Base-by-base conservation (phyloP, 2,329 filamentous ascomycete species). In the Xylariaceae sp. region DNA sequence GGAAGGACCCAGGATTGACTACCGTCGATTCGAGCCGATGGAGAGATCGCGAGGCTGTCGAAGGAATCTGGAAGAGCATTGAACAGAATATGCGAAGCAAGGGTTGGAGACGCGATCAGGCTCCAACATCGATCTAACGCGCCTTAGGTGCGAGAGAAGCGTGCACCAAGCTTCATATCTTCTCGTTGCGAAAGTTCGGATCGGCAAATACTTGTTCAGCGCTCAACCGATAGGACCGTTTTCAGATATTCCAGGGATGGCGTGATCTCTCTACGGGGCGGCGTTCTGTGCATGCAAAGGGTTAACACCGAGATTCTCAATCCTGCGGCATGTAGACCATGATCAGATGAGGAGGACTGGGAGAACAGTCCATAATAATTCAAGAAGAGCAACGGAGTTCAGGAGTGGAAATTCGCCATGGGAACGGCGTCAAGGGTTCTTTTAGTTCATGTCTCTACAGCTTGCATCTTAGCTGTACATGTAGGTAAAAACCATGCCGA, bases 31-130 rank as follows among this genome's bases (percentile, higher is more conserved):
- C 77, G 17, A 82, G 81, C 61, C 78, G 82, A 10, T 97, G 93
- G 86, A 82, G 93, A 67, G 94, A 99, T 75, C 83, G 92, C 54
- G 94, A 97, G 77, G 87, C 95, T 15, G 91, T 97, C 8, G 94
- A 97, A 80, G 81, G 86, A 60, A 90, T 99, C 62, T 99, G 94
- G 94, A 89, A 88, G 70, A 80, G 84, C 3, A 89, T 99, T 64
- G 94, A 97, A 80, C 82, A 82, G 65, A 88, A 89, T 64, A 97
- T 99, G 94, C 83, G 87, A 69, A 80, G 82, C 62, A 90, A 87
- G 72, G 93, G 92, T 2, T 97, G 92, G 91, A 84, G 82, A 57
- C 87, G 82, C 71, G 88, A 92, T 68, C 83, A 82, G 5, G 85
- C 86, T 8, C 87, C 87, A 1, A 73, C 78, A 17, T 77, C 78